Base-by-base conservation (phyloP, 331 rosid genomes). In the Pyracantha coccinea region DNA sequence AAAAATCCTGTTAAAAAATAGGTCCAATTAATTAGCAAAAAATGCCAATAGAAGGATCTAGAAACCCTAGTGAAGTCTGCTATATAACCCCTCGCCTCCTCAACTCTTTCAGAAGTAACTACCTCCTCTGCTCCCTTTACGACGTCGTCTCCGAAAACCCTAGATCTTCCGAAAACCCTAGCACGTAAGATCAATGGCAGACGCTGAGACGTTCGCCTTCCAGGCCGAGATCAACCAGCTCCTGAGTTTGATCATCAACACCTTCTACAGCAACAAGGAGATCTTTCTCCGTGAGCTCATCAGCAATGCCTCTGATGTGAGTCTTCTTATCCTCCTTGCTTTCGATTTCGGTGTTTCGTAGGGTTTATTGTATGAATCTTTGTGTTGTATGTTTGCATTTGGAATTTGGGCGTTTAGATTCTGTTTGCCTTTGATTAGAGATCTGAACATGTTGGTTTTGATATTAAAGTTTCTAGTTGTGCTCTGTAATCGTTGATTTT, bases 201-300 rank as follows among this genome's bases (percentile, higher is more conserved):
- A 91, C 8, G 20, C 75, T 0, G 95, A 91, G 82, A 91, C 93
- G 72, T 91, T 91, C 8, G 93, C 97, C 25, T 91, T 91, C 63
- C 97, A 89, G 85, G 97, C 96, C n/a, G 97, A 91, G 89, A 91
- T 91, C 86, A 91, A 91, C 86, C 97, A 91, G 82, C 88, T 91
- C 14, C 89, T 91, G 67, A 91, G 96, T 74, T 86, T 91, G 23
- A 89, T 91, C 77, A 91, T 91, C 89, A 91, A 91, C 79, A 91
- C 97, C 16, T 91, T 89, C 84, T 89, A 91, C 91, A 86, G 89
- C 82, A 91, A 91, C 81, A 91, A 91, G 87, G 97, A 91, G 90
- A 91, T 91, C 75, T 91, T 91, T 57, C 96, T 91, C 33, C 97
- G 96, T 33, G 93, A 92, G 86, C 81, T 92, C 55, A 85, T 92